phyloP scores from a whole-genome alignment of 2,329 filamentous ascomycete genomes.

The Pezicula radicicola region DNA sequence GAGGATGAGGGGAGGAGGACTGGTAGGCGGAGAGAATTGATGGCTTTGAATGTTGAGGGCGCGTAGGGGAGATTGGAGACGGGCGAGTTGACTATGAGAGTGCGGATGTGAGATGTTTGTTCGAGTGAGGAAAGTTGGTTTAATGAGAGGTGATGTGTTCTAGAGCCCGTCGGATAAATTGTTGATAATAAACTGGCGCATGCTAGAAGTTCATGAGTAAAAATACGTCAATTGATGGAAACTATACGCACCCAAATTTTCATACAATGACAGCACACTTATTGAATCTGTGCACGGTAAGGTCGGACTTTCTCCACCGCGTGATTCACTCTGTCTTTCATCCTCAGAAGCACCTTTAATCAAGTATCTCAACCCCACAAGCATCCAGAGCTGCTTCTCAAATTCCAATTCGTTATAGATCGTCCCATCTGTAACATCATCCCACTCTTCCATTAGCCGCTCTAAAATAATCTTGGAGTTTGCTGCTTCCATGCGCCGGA shows the following conservation, averaged over 20 bases:
- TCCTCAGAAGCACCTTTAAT: not conserved
- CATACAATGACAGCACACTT: slow-evolving; percentile 22
- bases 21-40: slow-evolving; percentile 53
- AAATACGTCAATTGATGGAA: not conserved
- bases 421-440: slow-evolving; percentile 39
- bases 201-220: slow-evolving; percentile 12
- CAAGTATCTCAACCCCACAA: slow-evolving; percentile 50
- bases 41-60: slow-evolving; percentile 41
- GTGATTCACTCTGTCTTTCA: not conserved
- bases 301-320: not conserved
- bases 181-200: slow-evolving; percentile 27
- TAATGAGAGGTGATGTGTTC: slow-evolving; percentile 39
- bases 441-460: slow-evolving; percentile 51
- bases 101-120: slow-evolving; percentile 30
- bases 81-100: slow-evolving; percentile 31
- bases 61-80: slow-evolving; percentile 33
- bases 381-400: slow-evolving; percentile 60
- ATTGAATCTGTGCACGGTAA: slow-evolving; percentile 10
- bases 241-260: slow-evolving; percentile 24
- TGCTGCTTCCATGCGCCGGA: slow-evolving; percentile 52
- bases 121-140: slow-evolving; percentile 27
- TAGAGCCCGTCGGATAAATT: slow-evolving; percentile 26
- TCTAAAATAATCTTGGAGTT: slow-evolving; percentile 49
- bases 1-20: slow-evolving; percentile 53
- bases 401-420: slow-evolving; percentile 51